Evolutionary conservation across 2,329 filamentous ascomycete species (phyloP).

Genomic region (Sporothrix schenckii): DNA sequence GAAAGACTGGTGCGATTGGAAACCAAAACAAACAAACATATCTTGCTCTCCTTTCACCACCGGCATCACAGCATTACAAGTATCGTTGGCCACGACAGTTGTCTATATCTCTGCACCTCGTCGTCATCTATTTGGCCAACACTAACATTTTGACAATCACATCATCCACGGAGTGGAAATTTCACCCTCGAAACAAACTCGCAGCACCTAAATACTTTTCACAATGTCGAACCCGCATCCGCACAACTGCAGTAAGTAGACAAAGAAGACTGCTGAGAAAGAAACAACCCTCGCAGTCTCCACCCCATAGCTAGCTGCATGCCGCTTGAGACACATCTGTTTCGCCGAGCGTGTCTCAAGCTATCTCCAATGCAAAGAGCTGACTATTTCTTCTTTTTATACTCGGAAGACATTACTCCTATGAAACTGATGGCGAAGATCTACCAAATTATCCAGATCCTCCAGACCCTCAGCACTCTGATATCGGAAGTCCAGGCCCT

Average conservation of each 20-base stretch:
- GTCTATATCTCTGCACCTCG: background rate
- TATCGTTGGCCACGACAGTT: background rate
- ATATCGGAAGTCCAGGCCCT: constrained; percentile 28
- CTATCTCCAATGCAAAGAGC: no score
- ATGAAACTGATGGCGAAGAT: constrained; percentile 25
- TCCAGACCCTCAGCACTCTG: constrained; percentile 27
- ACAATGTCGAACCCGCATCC: background rate
- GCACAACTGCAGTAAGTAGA: background rate
- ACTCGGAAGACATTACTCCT: background rate
- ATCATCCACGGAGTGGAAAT: background rate
- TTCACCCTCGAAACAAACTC: background rate
- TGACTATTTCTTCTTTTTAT: background rate
- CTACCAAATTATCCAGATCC: constrained; percentile 28
- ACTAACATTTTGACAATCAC: background rate
- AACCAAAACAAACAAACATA: background rate
- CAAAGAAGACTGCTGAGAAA: background rate
- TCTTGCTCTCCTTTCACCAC: background rate
- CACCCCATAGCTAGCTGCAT: background rate
- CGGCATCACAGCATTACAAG: background rate
- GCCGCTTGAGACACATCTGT: background rate
- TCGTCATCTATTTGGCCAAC: background rate
- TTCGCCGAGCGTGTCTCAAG: background rate
- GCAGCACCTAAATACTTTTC: background rate
- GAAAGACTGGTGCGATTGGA: background rate
- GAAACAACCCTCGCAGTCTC: background rate